A percentile compares a stretch with the other conserved stretches of the same genome.
Conservation (phyloP, 805 yeast species). For the Helenozyma baotianmanensis region DNA sequence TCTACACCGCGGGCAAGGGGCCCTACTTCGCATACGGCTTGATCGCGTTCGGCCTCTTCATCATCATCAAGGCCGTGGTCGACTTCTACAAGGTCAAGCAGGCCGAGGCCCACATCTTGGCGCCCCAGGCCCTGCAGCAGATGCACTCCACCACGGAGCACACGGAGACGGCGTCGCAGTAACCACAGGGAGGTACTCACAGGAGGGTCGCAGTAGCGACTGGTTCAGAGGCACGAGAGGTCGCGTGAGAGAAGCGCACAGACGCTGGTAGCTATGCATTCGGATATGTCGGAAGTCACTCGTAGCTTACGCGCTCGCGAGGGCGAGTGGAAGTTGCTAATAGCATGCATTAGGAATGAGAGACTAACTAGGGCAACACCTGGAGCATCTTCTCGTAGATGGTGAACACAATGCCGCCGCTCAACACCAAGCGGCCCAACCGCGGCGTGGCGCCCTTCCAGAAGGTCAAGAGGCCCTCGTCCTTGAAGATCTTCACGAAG, state of each 20-base stretch:
- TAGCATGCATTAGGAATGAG: too few relatives aligned
- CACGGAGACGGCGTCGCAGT: conserved; percentile 4
- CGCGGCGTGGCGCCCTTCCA: conserved; percentile 99
- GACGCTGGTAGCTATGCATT: too few relatives aligned
- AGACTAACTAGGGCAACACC: too few relatives aligned
- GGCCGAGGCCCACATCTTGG: conserved; percentile 61
- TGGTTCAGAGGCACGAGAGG: too few relatives aligned
- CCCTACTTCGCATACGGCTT: conserved; percentile 60
- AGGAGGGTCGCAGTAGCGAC: too few relatives aligned
- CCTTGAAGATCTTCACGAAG: conserved; percentile 69
- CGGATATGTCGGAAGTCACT: too few relatives aligned
- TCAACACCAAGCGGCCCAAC: conserved; percentile 81
- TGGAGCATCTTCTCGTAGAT: conserved; percentile 88
- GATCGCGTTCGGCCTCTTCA: conserved; percentile 62
- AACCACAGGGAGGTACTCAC: too few relatives aligned
- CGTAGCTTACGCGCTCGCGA: too few relatives aligned
- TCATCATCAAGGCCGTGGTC: conserved; percentile 60
- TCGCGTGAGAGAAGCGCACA: too few relatives aligned
- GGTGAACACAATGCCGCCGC: conserved; percentile 97
- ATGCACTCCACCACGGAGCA: conserved; percentile 12
- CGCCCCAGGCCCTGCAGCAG: conserved; percentile 28
- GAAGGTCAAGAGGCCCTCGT: conserved; percentile 86
- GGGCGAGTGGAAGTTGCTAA: too few relatives aligned
- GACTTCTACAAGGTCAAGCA: conserved; percentile 74
- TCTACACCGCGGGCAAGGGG: background rate